Percentiles rank a stretch among this genome's conserved stretches.
Evolutionary conservation across 257 asterid genomes (phyloP).

Genomic region (Solanum chaucha): DNA sequence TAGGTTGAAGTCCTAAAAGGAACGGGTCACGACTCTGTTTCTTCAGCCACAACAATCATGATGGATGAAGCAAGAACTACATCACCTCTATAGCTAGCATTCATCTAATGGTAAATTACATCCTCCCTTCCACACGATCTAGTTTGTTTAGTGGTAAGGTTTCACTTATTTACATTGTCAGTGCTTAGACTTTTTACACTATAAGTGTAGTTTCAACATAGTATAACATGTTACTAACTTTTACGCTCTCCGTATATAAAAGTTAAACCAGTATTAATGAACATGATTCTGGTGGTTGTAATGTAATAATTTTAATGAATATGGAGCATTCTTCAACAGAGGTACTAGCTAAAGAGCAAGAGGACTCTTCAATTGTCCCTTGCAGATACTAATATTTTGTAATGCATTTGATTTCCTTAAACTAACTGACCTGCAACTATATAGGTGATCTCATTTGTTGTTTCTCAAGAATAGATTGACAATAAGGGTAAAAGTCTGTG

Average conservation of each 20-base stretch:
- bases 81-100: not conserved
- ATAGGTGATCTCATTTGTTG: too few relatives aligned
- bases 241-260: not conserved
- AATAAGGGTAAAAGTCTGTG: too few relatives aligned
- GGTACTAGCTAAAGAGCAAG: too few relatives aligned
- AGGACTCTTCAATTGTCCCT: not conserved
- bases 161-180: not conserved
- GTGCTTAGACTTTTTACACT: not conserved
- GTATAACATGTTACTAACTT: not conserved
- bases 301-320: not conserved
- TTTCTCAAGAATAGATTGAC: too few relatives aligned
- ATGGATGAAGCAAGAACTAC: not conserved
- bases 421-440: too few relatives aligned
- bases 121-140: not conserved
- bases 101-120: not conserved
- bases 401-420: too few relatives aligned
- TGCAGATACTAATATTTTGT: too few relatives aligned
- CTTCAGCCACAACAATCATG: not conserved
- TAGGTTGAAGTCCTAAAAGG: not conserved
- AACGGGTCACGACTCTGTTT: not conserved
- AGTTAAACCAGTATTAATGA: not conserved
- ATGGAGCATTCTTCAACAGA: not conserved
- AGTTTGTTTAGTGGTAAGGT: not conserved
- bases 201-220: not conserved
- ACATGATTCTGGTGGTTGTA: not conserved